Percentiles rank a stretch among this genome's conserved stretches.
Conservation (phyloP, 2,329 filamentous ascomycete species). For the Emericellopsis cladophorae region DNA sequence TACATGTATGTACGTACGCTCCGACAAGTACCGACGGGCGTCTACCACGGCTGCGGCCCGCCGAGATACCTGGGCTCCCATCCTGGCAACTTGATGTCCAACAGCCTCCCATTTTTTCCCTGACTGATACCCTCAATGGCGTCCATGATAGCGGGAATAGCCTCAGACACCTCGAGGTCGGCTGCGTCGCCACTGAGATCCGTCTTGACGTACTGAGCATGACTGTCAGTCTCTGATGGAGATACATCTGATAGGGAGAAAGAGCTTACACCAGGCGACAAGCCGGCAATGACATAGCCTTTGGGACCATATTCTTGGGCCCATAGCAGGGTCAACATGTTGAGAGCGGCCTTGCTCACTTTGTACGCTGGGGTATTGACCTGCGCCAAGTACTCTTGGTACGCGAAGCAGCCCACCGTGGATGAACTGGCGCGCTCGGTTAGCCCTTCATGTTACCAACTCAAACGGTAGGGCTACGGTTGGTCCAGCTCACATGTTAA, state of each 20-base stretch:
- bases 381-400: conserved; percentile 8
- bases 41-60: conserved; percentile 3
- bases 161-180: conserved; percentile 24
- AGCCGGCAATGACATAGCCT: conserved; percentile 26
- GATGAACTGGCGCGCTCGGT: conserved; percentile 4
- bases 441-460: neutral
- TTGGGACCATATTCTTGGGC: conserved; percentile 18
- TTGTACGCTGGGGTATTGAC: conserved; percentile 26
- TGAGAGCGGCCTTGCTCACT: conserved; percentile 31
- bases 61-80: conserved; percentile 6
- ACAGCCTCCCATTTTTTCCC: conserved; percentile 6
- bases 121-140: conserved; percentile 1
- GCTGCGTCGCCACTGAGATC: conserved; percentile 25
- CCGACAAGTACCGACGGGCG: neutral
- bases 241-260: neutral
- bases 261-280: conserved; percentile 29
- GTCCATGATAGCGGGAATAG: conserved; percentile 13
- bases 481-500: conserved; percentile 22
- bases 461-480: too few relatives aligned
- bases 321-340: conserved; percentile 31
- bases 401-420: conserved; percentile 25
- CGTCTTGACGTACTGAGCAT: conserved; percentile 28
- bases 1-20: neutral
- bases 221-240: neutral
- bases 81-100: conserved; percentile 6